These are phyloP conservation scores for Kitagawia praeruptora DNA, from an alignment of 129 eudicot species.

Conservation along the genomic window DNA sequence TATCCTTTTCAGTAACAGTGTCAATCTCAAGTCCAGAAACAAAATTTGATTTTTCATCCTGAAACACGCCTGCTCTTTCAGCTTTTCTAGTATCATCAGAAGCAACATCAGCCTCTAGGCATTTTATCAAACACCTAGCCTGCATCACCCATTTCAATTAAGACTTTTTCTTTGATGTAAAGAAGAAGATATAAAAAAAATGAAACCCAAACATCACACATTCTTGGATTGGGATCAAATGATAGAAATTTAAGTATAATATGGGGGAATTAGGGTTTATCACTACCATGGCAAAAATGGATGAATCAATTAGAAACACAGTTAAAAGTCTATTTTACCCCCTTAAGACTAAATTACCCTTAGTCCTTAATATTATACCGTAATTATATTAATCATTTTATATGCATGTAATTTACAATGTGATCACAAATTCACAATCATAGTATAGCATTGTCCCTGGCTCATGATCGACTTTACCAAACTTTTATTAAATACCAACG, in stretches of 20 bases:
- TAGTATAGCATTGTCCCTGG: neutral
- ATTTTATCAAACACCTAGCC: neutral
- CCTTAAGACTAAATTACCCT: neutral
- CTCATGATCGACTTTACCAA: neutral
- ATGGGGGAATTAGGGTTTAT: neutral
- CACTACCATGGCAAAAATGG: no score
- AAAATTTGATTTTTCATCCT: constrained; percentile 14
- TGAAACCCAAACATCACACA: neutral
- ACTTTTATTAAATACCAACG: neutral
- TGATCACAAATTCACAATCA: no score
- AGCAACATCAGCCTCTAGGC: constrained; percentile 1
- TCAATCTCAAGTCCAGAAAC: constrained; percentile 21
- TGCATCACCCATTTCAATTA: neutral
- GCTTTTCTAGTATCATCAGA: neutral
- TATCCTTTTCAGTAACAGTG: constrained; percentile 20
- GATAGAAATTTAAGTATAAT: neutral
- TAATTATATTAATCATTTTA: neutral
- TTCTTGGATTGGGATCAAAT: neutral
- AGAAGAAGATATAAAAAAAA: neutral
- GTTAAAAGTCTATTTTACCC: neutral
- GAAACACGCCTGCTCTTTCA: neutral
- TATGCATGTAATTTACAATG: neutral
- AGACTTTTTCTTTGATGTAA: neutral
- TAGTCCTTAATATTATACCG: neutral
- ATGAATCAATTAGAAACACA: no score